A percentile compares a stretch with the other conserved stretches of the same genome.
These are phyloP conservation scores for Cutaneotrichosporon cyanovorans DNA, from an alignment of 1,284 basidiomycete species.

Conservation along the genomic window DNA sequence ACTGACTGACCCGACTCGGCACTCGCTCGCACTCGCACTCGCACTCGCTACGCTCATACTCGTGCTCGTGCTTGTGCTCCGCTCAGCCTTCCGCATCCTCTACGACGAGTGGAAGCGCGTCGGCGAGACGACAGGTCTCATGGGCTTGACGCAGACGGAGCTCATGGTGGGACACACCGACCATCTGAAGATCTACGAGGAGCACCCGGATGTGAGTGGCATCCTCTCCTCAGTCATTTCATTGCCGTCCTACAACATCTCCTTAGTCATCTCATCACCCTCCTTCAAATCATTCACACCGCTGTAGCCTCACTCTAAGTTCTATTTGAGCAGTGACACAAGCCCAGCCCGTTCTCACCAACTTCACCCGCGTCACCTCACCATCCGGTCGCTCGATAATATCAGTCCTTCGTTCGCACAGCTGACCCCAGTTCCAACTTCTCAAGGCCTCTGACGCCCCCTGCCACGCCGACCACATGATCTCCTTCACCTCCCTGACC, in stretches of 20 bases:
- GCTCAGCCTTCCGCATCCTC: conserved; percentile 33
- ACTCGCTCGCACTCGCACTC: not conserved
- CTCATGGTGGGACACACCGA: conserved; percentile 30
- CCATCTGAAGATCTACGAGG: conserved; percentile 41
- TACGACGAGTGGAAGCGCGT: conserved; percentile 28
- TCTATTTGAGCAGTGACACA: no score
- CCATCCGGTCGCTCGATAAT: not conserved
- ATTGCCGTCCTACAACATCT: not conserved
- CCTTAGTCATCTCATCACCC: not conserved
- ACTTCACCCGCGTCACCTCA: not conserved
- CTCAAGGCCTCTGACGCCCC: conserved; percentile 9
- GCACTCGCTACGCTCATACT: no score
- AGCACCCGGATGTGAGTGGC: conserved; percentile 42
- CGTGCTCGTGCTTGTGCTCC: not conserved
- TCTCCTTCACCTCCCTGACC: conserved; percentile 43
- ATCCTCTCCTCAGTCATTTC: no score
- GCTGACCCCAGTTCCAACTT: conserved; percentile 24
- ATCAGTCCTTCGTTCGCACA: no score
- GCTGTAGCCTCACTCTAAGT: not conserved
- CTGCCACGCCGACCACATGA: conserved; percentile 26
- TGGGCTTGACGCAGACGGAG: conserved; percentile 41
- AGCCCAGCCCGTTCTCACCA: not conserved
- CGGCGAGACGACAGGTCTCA: conserved; percentile 34
- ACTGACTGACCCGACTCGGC: not conserved
- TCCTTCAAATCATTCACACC: not conserved